Percentiles rank a stretch among this genome's conserved stretches.
These are phyloP conservation scores for Raddia distichophylla DNA, from an alignment of 176 grass and related monocot genomes.

Conservation along the genomic window DNA sequence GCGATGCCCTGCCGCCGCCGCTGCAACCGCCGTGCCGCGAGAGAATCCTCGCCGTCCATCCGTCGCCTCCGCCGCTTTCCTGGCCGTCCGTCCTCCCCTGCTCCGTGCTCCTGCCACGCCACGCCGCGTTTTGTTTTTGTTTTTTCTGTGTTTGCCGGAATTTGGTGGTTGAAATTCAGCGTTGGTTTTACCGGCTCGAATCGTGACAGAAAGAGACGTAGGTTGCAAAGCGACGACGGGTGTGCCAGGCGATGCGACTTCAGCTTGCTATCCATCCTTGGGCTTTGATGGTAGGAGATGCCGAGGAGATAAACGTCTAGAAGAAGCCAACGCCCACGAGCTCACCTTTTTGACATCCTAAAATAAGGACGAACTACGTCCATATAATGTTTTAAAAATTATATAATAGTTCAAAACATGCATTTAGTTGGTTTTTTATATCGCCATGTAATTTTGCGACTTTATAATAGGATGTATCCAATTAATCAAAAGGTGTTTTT, in stretches of 20 bases:
- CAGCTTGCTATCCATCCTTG: background rate
- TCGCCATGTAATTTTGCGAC: too few relatives aligned
- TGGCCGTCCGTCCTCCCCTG: background rate
- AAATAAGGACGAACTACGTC: too few relatives aligned
- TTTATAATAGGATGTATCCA: too few relatives aligned
- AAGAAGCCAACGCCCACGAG: background rate
- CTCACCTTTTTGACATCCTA: too few relatives aligned
- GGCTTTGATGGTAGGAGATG: background rate
- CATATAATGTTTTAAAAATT: too few relatives aligned
- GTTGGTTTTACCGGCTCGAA: background rate
- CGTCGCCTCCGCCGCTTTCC: constrained; percentile 6
- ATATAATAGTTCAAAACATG: too few relatives aligned
- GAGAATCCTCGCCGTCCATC: constrained; percentile 4
- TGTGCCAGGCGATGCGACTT: background rate
- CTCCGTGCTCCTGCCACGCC: too few relatives aligned
- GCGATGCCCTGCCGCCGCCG: too few relatives aligned
- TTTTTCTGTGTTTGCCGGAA: background rate
- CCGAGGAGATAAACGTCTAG: background rate
- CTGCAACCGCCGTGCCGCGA: background rate
- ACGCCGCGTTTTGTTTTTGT: background rate
- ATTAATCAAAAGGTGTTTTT: too few relatives aligned
- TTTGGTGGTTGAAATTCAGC: background rate
- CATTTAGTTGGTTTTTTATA: too few relatives aligned
- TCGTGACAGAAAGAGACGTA: background rate
- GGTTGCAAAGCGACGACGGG: background rate